Percentiles rank a stretch among this genome's conserved stretches.
Evolutionary conservation across 2,329 filamentous ascomycete species (phyloP).

Genomic region (Madurella mycetomatis): DNA sequence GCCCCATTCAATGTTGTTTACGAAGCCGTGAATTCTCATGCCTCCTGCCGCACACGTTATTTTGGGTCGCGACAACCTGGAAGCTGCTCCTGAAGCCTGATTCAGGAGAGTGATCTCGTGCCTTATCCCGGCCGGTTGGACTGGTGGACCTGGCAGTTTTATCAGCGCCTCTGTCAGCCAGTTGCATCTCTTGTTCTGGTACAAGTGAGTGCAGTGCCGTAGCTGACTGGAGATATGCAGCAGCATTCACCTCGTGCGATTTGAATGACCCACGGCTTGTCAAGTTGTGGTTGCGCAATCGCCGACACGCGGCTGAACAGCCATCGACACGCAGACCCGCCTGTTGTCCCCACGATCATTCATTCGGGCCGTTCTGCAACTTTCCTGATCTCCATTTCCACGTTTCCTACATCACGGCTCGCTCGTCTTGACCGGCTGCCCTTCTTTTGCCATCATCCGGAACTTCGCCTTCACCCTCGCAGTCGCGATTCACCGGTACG

Average conservation of each 20-base stretch:
- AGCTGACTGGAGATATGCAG: not conserved
- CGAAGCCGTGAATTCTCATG: not conserved
- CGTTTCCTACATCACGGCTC: not conserved
- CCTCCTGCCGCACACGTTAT: not conserved
- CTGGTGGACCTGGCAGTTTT: not conserved
- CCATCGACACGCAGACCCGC: constrained; percentile 6
- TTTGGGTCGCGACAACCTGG: not conserved
- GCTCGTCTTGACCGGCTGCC: not conserved
- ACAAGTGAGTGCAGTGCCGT: not conserved
- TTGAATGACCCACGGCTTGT: not conserved
- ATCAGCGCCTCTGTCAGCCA: not conserved
- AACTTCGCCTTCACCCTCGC: not conserved
- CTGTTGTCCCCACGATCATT: constrained; percentile 1
- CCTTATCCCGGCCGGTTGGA: not conserved
- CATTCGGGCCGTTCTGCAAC: not conserved
- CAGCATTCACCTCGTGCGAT: not conserved
- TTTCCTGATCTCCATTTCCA: not conserved
- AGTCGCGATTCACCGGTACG: constrained; percentile 3
- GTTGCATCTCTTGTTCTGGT: not conserved
- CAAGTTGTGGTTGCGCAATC: too few species aligned
- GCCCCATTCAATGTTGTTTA: not conserved
- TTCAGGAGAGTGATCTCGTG: not conserved
- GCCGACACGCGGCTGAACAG: too few species aligned
- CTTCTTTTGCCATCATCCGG: not conserved
- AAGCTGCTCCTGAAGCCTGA: too few species aligned